Evolutionary conservation across 2,329 filamentous ascomycete species (phyloP).

Genomic region (Metarhizium album): DNA sequence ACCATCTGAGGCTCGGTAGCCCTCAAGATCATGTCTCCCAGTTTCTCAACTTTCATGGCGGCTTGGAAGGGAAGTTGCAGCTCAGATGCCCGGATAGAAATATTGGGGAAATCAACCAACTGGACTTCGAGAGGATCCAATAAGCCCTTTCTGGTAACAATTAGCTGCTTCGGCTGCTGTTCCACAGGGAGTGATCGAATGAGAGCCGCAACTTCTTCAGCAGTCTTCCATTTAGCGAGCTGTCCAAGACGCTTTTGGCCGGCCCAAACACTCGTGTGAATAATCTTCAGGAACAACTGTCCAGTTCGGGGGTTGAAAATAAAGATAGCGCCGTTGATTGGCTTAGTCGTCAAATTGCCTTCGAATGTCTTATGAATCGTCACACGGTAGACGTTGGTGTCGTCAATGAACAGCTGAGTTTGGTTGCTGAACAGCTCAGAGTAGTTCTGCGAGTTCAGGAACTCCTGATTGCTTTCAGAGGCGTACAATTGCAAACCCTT

Average conservation of each 20-base stretch:
- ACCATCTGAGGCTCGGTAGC: constrained; percentile 99
- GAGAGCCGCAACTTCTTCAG: constrained; percentile 95
- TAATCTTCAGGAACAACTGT: constrained; percentile 97
- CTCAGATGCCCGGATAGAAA: constrained; percentile 94
- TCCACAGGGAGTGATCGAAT: constrained; percentile 93
- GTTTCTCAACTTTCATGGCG: constrained; percentile 98
- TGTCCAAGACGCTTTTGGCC: constrained; percentile 98
- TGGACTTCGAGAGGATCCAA: constrained; percentile 96
- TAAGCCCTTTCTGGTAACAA: constrained; percentile 94
- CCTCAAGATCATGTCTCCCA: constrained; percentile 96
- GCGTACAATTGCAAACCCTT: constrained; percentile 97
- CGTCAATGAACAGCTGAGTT: constrained; percentile 96
- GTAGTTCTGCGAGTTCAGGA: constrained; percentile 98
- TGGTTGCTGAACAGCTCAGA: constrained; percentile 98
- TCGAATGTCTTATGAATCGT: constrained; percentile 99
- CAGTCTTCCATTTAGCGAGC: constrained; percentile 98
- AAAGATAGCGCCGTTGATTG: constrained; percentile 98
- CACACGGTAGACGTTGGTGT: constrained; percentile 98
- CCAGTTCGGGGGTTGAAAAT: constrained; percentile 99
- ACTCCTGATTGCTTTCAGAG: constrained; percentile 97
- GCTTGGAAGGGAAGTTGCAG: constrained; percentile 97
- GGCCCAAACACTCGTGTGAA: constrained; percentile 98
- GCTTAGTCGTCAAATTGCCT: constrained; percentile 96
- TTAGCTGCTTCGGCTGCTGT: constrained; percentile 97
- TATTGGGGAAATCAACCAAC: constrained; percentile 95